These are phyloP conservation scores for Wickerhamomyces sp. DNA, from an alignment of 1,139 yeast genomes.

Conservation along the genomic window DNA sequence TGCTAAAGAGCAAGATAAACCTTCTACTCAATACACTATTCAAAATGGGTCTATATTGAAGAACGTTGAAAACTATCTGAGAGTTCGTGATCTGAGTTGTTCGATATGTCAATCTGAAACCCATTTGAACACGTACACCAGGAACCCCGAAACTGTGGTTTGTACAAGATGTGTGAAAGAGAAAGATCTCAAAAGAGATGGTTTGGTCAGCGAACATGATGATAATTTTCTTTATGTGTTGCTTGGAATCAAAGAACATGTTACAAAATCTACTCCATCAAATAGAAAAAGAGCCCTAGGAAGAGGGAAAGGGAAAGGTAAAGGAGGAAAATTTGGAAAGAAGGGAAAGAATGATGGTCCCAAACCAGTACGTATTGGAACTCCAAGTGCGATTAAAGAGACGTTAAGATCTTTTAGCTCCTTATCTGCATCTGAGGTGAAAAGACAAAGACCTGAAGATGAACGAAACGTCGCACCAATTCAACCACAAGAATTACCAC, in stretches of 20 bases:
- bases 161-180: constrained; percentile 40
- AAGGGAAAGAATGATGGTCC: neutral
- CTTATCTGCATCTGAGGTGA: constrained; percentile 13
- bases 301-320: constrained; percentile 18
- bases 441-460: constrained; percentile 18
- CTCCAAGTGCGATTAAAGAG: constrained; percentile 23
- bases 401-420: constrained; percentile 29
- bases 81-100: constrained; percentile 48
- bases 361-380: constrained; percentile 4
- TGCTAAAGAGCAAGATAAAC: constrained; percentile 36
- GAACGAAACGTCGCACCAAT: constrained; percentile 8
- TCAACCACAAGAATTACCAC: no score
- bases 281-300: constrained; percentile 27
- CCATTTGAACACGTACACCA: constrained; percentile 34
- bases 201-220: constrained; percentile 41
- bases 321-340: constrained; percentile 6
- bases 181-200: constrained; percentile 19
- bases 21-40: constrained; percentile 46
- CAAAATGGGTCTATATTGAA: constrained; percentile 51
- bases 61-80: constrained; percentile 42
- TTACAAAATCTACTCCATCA: constrained; percentile 15
- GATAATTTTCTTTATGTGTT: constrained; percentile 43
- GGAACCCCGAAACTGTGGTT: constrained; percentile 25
- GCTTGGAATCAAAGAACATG: constrained; percentile 44
- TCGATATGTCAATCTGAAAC: constrained; percentile 37